Evolutionary conservation across 169 alveolate genomes (phyloP).

Genomic region (Cryptosporidium muris): DNA sequence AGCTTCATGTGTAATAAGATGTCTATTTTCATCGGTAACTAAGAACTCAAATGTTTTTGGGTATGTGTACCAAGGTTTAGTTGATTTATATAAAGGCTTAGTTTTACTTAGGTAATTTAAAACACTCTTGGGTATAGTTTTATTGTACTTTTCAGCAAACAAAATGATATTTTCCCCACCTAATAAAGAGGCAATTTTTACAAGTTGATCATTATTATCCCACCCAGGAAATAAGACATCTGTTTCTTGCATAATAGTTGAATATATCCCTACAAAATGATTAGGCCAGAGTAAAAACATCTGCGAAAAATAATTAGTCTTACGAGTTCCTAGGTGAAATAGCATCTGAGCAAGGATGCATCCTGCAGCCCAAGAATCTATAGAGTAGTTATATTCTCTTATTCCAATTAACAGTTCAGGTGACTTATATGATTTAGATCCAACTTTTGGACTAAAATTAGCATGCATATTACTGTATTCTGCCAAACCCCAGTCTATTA

Average conservation of each 20-base stretch:
- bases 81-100: background rate
- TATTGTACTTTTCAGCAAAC: conserved; percentile 24
- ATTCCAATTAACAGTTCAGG: conserved; percentile 85
- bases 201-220: conserved; percentile 55
- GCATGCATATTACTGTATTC: conserved; percentile 30
- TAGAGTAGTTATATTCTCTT: conserved; percentile 80
- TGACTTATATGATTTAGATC: conserved; percentile 87
- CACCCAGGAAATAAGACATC: conserved; percentile 63
- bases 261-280: conserved; percentile 28
- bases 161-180: conserved; percentile 46
- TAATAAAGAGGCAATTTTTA: conserved; percentile 48
- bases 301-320: conserved; percentile 29
- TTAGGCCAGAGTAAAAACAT: conserved; percentile 14
- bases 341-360: conserved; percentile 87
- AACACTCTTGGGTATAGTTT: conserved; percentile 12
- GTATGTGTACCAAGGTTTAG: conserved; percentile 30
- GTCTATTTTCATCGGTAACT: conserved; percentile 72
- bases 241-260: conserved; percentile 5
- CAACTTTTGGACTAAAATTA: conserved; percentile 75
- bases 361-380: conserved; percentile 88
- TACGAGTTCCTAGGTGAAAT: conserved; percentile 72
- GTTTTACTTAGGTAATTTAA: conserved; percentile 10
- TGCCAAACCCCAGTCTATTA: conserved; percentile 79
- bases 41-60: conserved; percentile 50
- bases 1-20: conserved; percentile 81